These are phyloP conservation scores for Diaporthe vaccinii DNA, from an alignment of 2,329 filamentous ascomycete genomes.

Conservation along the genomic window DNA sequence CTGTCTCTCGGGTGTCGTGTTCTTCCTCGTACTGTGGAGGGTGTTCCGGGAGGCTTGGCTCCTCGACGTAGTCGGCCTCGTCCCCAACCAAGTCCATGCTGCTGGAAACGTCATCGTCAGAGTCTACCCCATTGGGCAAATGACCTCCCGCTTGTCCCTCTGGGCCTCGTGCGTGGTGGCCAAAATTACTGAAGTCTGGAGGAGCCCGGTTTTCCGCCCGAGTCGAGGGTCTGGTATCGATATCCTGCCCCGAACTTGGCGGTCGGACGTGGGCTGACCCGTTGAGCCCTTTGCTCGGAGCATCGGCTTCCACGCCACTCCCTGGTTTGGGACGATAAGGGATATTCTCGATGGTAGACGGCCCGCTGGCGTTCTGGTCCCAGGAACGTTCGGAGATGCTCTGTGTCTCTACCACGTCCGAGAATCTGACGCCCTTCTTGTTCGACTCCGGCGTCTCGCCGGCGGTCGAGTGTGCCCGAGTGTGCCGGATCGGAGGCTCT, in stretches of 20 bases:
- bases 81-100: conserved; percentile 33
- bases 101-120: conserved; percentile 37
- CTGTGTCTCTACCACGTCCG: conserved; percentile 40
- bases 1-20: conserved; percentile 36
- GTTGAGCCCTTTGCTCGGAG: conserved; percentile 1
- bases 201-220: conserved; percentile 39
- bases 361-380: conserved; percentile 34
- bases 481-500: conserved; percentile 28
- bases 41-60: conserved; percentile 31
- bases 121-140: conserved; percentile 18
- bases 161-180: background rate
- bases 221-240: conserved; percentile 33
- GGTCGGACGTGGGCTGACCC: conserved; percentile 15
- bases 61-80: conserved; percentile 12
- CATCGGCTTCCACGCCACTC: background rate
- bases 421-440: conserved; percentile 40
- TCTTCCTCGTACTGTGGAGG: conserved; percentile 34
- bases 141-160: conserved; percentile 1
- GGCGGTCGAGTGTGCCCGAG: conserved; percentile 33
- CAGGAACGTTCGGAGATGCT: conserved; percentile 39
- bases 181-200: conserved; percentile 37
- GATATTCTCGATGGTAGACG: conserved; percentile 24
- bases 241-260: background rate
- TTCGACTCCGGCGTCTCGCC: conserved; percentile 24
- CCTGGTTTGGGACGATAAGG: conserved; percentile 29